Base-by-base conservation (phyloP, 352 stramenopile species). In the Plasmopara halstedii region DNA sequence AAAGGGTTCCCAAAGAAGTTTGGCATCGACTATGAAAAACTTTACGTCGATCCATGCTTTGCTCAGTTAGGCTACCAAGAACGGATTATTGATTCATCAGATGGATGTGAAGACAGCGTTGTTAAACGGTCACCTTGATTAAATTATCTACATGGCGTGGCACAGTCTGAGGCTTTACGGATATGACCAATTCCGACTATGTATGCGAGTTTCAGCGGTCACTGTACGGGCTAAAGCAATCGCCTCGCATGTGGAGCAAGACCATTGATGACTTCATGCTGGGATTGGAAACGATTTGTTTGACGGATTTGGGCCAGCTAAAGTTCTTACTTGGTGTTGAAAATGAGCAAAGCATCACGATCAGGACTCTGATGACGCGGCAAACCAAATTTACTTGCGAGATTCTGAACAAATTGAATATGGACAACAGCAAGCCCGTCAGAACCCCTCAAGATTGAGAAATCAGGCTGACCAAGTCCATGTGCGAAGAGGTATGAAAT, bases 201-300 rank as follows among this genome's bases (percentile, higher is more conserved):
- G 23, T 27, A 8, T 27, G 23, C 23, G n/a, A n/a, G n/a, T n/a
- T n/a, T n/a, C n/a, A n/a, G n/a, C n/a, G n/a, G n/a, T n/a, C n/a
- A n/a, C n/a, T 27, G 23, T 27, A 27, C 23, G 23, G 23, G 23
- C 23, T 27, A 8, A 27, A 27, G 23, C 23, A 27, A 27, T 27
- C 23, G 23, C 23, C 8, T 27, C 31, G 31, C 31, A 36, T 36
- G 31, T 36, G 31, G 19, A 45, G 33, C 38, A 32, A 34, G 20
- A 45, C 38, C 38, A 45, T 45, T 25, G 38, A 45, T 11, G 23
- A 32, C 1, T 45, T 45, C 21, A 45, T 33, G 38, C 4, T 34
- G 14, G 19, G 15, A 9, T 22, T 34, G 6, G 13, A 20, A 37
- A 18, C 32, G 29, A 17, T 35, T 35, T 15, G 29, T 15, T 3